Conservation (phyloP, 768 basidiomycete species). For the Russula sp. region DNA sequence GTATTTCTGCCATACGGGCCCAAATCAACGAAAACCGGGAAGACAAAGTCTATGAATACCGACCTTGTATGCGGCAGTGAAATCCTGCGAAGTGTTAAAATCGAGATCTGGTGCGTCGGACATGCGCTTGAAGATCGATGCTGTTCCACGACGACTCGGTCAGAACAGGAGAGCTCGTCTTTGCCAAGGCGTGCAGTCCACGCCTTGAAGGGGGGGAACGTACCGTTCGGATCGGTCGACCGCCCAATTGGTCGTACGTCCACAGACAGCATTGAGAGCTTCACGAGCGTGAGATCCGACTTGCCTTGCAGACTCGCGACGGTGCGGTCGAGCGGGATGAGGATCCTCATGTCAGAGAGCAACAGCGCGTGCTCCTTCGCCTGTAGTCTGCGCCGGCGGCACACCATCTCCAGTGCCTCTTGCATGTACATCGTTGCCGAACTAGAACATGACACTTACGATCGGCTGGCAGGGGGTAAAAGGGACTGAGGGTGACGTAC, state of each 20-base stretch:
- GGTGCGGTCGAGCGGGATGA: slow-evolving; percentile 89
- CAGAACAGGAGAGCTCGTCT: background rate
- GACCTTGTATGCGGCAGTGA: slow-evolving; percentile 83
- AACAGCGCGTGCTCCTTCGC: slow-evolving; percentile 82
- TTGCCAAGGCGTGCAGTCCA: background rate
- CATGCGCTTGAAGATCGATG: slow-evolving; percentile 89
- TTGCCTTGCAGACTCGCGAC: slow-evolving; percentile 93
- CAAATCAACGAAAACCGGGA: background rate
- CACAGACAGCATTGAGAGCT: slow-evolving; percentile 68
- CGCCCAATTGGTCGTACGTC: slow-evolving; percentile 59
- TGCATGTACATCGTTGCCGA: slow-evolving; percentile 96
- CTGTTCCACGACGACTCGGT: slow-evolving; percentile 34
- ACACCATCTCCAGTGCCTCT: slow-evolving; percentile 85
- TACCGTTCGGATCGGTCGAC: slow-evolving; percentile 92
- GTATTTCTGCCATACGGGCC: slow-evolving; percentile 56
- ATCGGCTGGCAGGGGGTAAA: background rate
- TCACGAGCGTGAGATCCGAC: slow-evolving; percentile 74
- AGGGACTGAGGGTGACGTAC: slow-evolving; percentile 42
- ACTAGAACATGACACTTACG: slow-evolving; percentile 33
- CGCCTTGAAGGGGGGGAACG: slow-evolving; percentile 20
- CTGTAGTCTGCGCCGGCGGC: slow-evolving; percentile 61
- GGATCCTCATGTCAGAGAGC: slow-evolving; percentile 55
- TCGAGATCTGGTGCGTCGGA: slow-evolving; percentile 57
- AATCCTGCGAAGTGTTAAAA: slow-evolving; percentile 61
- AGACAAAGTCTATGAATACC: slow-evolving; percentile 1